A percentile compares a stretch with the other conserved stretches of the same genome.
phyloP scores from a whole-genome alignment of 345 rosid species.

The Aurinia saxatilis region DNA sequence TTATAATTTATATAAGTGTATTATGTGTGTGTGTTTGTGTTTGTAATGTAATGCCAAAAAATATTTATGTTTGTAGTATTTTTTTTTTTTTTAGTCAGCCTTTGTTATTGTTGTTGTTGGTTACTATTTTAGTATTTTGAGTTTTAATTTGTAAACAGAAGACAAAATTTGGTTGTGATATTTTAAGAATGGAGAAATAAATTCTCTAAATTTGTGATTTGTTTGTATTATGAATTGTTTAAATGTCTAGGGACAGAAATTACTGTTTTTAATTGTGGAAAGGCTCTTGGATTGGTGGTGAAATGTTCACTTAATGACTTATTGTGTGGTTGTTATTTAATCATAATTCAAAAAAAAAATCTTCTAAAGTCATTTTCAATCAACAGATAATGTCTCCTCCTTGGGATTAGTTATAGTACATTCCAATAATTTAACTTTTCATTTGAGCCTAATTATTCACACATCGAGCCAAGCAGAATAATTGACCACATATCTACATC shows the following conservation, averaged over 20 bases:
- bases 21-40: neutral
- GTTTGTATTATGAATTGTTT: neutral
- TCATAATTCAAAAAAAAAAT: too few species aligned
- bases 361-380: slow-evolving; percentile 10
- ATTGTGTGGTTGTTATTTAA: slow-evolving; percentile 3
- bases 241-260: slow-evolving; percentile 8
- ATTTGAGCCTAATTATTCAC: neutral
- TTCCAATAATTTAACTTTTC: neutral
- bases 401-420: slow-evolving; percentile 4
- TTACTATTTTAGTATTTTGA: slow-evolving; percentile 15
- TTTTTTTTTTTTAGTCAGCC: neutral
- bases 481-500: slow-evolving; percentile 7
- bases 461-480: slow-evolving; percentile 9
- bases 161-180: neutral
- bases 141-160: slow-evolving; percentile 21
- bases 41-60: slow-evolving; percentile 22
- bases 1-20: neutral
- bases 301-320: slow-evolving; percentile 19
- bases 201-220: neutral
- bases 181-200: neutral
- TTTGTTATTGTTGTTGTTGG: slow-evolving; percentile 13
- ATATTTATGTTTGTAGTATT: slow-evolving; percentile 9
- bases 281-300: slow-evolving; percentile 6
- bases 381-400: slow-evolving; percentile 20
- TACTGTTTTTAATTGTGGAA: slow-evolving; percentile 13